phyloP scores from a whole-genome alignment of 139 green algal species.

The Chlorella sp. region DNA sequence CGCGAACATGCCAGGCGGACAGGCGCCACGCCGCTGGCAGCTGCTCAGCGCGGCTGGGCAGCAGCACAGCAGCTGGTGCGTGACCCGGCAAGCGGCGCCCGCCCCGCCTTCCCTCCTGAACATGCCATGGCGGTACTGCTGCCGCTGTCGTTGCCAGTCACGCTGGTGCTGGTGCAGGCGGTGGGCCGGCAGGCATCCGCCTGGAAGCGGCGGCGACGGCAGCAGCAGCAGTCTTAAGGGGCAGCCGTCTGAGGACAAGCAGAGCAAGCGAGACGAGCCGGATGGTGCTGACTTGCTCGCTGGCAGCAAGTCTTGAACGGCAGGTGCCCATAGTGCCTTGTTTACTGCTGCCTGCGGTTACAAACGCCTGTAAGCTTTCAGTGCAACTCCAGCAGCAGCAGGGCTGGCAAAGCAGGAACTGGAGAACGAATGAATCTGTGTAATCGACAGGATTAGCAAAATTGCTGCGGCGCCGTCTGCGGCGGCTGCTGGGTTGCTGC shows the following conservation, averaged over 20 bases:
- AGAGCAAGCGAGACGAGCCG: background rate
- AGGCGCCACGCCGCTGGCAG: background rate
- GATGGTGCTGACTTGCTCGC: too few relatives aligned
- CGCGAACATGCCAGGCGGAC: background rate
- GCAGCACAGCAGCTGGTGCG: background rate
- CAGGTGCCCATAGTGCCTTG: too few relatives aligned
- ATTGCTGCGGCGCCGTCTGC: too few relatives aligned
- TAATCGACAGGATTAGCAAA: too few relatives aligned
- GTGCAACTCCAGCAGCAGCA: too few relatives aligned
- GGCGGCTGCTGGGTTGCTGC: too few relatives aligned
- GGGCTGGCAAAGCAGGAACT: background rate
- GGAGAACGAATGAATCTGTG: too few relatives aligned
- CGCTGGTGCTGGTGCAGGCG: slow-evolving; percentile 25
- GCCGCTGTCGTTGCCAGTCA: slow-evolving; percentile 26
- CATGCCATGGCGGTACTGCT: slow-evolving; percentile 39
- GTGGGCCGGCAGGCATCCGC: slow-evolving; percentile 1
- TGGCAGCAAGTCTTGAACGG: too few relatives aligned
- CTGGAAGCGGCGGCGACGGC: background rate
- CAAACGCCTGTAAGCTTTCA: too few relatives aligned
- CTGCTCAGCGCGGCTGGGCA: background rate
- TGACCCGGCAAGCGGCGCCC: background rate
- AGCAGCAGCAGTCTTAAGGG: background rate
- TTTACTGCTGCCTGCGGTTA: too few relatives aligned
- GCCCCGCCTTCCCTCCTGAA: slow-evolving; percentile 25
- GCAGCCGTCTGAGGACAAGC: background rate